These are phyloP conservation scores for Zymoseptoria pseudotritici DNA, from an alignment of 2,329 filamentous ascomycete genomes.

Conservation along the genomic window DNA sequence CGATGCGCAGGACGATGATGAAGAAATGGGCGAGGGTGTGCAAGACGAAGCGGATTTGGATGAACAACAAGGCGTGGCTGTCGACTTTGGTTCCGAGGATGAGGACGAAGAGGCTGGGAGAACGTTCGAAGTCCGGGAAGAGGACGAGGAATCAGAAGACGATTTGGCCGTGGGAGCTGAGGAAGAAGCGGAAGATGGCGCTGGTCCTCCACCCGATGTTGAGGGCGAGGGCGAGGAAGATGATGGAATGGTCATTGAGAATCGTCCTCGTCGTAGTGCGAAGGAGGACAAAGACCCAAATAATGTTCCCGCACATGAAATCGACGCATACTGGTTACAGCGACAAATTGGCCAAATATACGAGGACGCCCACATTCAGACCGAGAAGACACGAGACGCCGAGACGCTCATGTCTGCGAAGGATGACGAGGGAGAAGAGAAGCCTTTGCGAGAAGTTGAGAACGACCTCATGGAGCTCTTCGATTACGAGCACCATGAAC, in stretches of 20 bases:
- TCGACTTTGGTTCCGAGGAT: constrained; percentile 88
- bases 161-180: constrained; percentile 40
- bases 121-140: constrained; percentile 78
- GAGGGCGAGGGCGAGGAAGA: constrained; percentile 53
- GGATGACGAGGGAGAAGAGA: constrained; percentile 67
- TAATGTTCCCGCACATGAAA: constrained; percentile 72
- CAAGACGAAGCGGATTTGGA: constrained; percentile 72
- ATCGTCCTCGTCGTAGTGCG: constrained; percentile 46
- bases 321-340: constrained; percentile 96
- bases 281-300: constrained; percentile 47
- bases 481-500: constrained; percentile 90
- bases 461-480: constrained; percentile 98
- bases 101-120: constrained; percentile 71
- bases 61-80: constrained; percentile 90
- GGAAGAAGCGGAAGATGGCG: constrained; percentile 38
- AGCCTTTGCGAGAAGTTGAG: constrained; percentile 83
- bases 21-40: constrained; percentile 65
- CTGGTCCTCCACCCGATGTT: constrained; percentile 38
- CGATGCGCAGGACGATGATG: constrained; percentile 91
- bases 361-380: constrained; percentile 83
- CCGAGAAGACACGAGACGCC: constrained; percentile 82
- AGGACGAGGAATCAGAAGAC: constrained; percentile 69
- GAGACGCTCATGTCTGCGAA: constrained; percentile 74
- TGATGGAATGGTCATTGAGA: constrained; percentile 79
- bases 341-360: constrained; percentile 84